Evolutionary conservation across 208 protist species (phyloP).

Genomic region (Trichomonas gallinae): DNA sequence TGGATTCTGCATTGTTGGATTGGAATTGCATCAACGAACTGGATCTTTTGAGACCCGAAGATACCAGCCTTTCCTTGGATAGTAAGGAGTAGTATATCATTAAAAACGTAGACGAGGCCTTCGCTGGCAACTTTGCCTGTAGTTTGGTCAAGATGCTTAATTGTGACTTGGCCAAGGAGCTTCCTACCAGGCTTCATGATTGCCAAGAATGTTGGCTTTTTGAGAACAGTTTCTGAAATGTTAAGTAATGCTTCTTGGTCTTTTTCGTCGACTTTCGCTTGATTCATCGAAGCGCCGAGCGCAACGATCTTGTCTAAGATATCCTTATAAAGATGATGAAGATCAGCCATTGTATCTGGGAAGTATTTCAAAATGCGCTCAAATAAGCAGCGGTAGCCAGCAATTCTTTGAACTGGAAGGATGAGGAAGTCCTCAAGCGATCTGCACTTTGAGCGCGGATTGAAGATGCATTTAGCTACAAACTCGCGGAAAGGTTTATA

Average conservation of each 20-base stretch:
- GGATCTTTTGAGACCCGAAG: neutral
- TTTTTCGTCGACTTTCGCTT: neutral
- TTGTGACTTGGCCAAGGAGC: neutral
- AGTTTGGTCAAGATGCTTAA: neutral
- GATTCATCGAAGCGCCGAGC: neutral
- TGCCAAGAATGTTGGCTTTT: neutral
- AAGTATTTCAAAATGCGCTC: neutral
- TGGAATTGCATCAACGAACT: neutral
- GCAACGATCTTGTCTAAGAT: neutral
- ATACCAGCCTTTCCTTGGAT: neutral
- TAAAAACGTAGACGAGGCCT: neutral
- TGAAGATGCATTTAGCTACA: neutral
- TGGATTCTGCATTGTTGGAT: neutral
- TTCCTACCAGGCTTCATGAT: neutral
- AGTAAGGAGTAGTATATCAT: neutral
- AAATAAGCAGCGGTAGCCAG: neutral
- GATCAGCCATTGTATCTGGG: neutral
- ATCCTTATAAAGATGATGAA: neutral
- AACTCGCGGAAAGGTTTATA: neutral
- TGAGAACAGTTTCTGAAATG: neutral
- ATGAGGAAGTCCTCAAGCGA: neutral
- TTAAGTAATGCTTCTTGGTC: neutral
- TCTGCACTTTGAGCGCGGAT: neutral
- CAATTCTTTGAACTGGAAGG: neutral
- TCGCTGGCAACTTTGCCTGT: neutral